Evolutionary conservation across 176 grass and related monocot genomes (phyloP).

Genomic region (Ananas comosus): DNA sequence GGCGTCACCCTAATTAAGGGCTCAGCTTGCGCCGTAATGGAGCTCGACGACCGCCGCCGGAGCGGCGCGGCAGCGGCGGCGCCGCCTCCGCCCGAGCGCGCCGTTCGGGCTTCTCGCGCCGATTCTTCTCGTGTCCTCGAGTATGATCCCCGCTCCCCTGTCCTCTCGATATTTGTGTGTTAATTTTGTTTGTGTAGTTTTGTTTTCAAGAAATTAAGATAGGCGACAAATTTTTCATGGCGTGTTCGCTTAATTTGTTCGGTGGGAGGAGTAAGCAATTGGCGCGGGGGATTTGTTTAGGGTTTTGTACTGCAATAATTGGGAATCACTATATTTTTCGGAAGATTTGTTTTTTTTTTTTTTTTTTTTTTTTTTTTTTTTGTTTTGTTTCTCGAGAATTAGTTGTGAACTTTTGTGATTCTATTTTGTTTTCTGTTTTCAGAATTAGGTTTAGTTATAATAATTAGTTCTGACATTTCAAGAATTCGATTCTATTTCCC

Average conservation of each 20-base stretch:
- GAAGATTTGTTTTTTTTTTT: no score
- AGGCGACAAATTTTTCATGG: not conserved
- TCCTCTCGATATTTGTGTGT: not conserved
- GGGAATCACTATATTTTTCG: no score
- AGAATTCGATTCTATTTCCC: no score
- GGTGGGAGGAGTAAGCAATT: no score
- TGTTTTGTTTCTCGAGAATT: no score
- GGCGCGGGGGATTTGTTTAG: no score
- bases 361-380: no score
- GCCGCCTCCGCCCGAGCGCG: not conserved
- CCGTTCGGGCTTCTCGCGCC: not conserved
- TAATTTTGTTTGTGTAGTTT: not conserved
- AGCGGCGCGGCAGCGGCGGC: not conserved
- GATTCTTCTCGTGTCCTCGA: not conserved
- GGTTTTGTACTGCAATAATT: no score
- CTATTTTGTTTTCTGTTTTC: no score
- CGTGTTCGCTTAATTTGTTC: not conserved
- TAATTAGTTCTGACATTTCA: no score
- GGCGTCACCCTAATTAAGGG: not conserved
- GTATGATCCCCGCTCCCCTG: not conserved
- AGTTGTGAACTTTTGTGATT: no score
- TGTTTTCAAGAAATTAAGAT: not conserved
- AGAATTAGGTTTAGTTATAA: no score
- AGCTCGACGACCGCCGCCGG: not conserved
- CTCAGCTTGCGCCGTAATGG: not conserved